A percentile compares a stretch with the other conserved stretches of the same genome.
These are phyloP conservation scores for Telopea speciosissima DNA, from an alignment of 177 flowering plant species.

Conservation along the genomic window DNA sequence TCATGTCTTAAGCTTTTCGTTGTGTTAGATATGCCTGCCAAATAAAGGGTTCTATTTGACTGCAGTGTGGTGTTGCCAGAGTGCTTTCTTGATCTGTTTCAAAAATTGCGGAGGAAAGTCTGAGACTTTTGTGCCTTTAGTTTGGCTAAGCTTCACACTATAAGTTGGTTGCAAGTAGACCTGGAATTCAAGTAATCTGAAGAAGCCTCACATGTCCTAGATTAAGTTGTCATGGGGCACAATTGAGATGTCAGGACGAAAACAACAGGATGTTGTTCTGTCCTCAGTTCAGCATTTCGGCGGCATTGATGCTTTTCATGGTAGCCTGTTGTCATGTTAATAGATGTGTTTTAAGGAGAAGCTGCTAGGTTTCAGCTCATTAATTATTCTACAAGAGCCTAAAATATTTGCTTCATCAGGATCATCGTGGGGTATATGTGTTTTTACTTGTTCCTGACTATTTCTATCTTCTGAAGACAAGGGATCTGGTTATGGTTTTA, in stretches of 20 bases:
- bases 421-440: conserved; percentile 5
- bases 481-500: conserved; percentile 8
- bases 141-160: neutral
- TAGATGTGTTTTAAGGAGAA: conserved; percentile 8
- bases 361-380: conserved; percentile 9
- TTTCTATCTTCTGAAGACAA: conserved; percentile 1
- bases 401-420: conserved; percentile 1
- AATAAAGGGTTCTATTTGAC: neutral
- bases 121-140: neutral
- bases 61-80: conserved; percentile 2
- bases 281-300: neutral
- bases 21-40: neutral
- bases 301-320: neutral
- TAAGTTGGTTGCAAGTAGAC: neutral
- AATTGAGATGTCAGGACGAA: conserved; percentile 1
- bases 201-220: neutral
- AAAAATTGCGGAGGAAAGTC: neutral
- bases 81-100: neutral
- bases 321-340: neutral
- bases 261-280: neutral
- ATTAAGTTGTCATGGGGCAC: neutral
- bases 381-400: conserved; percentile 1
- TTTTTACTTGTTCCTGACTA: neutral
- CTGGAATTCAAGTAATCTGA: conserved; percentile 1
- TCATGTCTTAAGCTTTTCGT: neutral